These are phyloP conservation scores for Alternaria infectoria DNA, from an alignment of 2,329 filamentous ascomycete genomes.

Conservation along the genomic window DNA sequence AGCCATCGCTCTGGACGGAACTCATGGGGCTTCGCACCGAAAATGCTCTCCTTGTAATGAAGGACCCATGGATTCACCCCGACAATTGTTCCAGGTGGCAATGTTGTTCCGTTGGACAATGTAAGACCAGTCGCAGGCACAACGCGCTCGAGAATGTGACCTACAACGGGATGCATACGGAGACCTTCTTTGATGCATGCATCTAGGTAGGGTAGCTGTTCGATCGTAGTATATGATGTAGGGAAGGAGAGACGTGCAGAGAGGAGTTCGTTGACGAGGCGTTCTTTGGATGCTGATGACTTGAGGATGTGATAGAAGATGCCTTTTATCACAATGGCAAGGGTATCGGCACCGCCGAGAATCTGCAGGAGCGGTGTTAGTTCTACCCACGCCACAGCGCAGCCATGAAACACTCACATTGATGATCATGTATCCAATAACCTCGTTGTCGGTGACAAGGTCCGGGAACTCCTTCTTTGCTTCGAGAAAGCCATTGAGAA, in stretches of 20 bases:
- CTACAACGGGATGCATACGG: conserved; percentile 51
- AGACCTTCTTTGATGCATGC: conserved; percentile 57
- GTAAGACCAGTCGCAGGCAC: conserved; percentile 29
- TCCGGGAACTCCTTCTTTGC: conserved; percentile 22
- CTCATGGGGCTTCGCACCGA: conserved; percentile 22
- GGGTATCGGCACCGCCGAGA: conserved; percentile 41
- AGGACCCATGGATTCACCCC: conserved; percentile 43
- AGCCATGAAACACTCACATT: conserved; percentile 25
- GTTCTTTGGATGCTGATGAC: conserved; percentile 23
- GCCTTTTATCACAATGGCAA: conserved; percentile 33
- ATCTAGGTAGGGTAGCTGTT: conserved; percentile 52
- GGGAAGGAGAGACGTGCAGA: conserved; percentile 23
- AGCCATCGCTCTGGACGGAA: conserved; percentile 47
- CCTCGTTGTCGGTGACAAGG: conserved; percentile 36
- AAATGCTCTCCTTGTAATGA: conserved; percentile 27
- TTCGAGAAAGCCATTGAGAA: conserved; percentile 29
- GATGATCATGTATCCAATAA: conserved; percentile 43
- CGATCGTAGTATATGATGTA: conserved; percentile 23
- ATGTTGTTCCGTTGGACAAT: conserved; percentile 27
- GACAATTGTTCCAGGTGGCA: conserved; percentile 42
- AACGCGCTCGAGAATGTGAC: conserved; percentile 40
- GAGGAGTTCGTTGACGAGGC: conserved; percentile 33
- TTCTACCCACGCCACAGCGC: background rate
- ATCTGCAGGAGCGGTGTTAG: conserved; percentile 15
- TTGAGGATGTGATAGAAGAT: conserved; percentile 36